phyloP scores from a whole-genome alignment of 176 grass and related monocot genomes.

The Eleusine coracana region DNA sequence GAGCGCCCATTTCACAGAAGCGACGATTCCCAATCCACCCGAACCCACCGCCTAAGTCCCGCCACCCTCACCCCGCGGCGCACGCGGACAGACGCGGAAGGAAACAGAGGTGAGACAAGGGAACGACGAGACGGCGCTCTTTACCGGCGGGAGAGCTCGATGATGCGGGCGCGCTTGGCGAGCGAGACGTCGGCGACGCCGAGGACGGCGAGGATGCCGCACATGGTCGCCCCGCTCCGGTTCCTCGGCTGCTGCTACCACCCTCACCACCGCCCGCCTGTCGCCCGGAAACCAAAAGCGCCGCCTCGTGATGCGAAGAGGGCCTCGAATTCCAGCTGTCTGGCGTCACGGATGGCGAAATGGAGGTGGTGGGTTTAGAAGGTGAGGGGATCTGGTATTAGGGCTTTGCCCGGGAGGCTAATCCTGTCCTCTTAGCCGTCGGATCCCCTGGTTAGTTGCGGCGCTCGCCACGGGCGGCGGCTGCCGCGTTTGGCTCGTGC shows the following conservation, averaged over 20 bases:
- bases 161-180: slow-evolving; percentile 84
- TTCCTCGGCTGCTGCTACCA: neutral
- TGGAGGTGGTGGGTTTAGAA: slow-evolving; percentile 16
- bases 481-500: neutral
- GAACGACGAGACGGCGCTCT: neutral
- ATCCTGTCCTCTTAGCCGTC: slow-evolving; percentile 22
- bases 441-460: neutral
- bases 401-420: slow-evolving; percentile 11
- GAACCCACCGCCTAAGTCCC: neutral
- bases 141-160: slow-evolving; percentile 91
- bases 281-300: neutral
- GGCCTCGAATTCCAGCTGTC: neutral
- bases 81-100: neutral
- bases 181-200: slow-evolving; percentile 84
- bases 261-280: neutral
- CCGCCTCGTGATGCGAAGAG: neutral
- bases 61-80: neutral
- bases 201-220: slow-evolving; percentile 95
- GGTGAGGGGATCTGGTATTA: slow-evolving; percentile 14
- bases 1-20: neutral
- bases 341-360: neutral
- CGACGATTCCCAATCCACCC: neutral
- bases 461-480: neutral
- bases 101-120: neutral
- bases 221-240: slow-evolving; percentile 61